Conservation (phyloP, 371 early-diverging fungal species). For the Mucor lusitanicus region DNA sequence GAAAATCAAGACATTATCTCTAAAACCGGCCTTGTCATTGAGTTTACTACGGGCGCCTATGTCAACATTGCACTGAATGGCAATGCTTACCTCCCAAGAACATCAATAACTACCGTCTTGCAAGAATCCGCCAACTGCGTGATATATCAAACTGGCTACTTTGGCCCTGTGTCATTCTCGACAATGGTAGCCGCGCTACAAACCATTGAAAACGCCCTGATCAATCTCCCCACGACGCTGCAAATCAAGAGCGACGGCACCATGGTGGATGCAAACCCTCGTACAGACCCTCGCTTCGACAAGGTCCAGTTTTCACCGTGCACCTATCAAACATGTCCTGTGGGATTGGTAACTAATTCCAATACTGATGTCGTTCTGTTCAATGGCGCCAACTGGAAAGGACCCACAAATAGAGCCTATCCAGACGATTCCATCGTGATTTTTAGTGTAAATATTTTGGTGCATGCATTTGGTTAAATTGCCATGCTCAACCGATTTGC, state of each 20-base stretch:
- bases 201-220: not conserved
- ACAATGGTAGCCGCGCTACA: not conserved
- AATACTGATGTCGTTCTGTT: not conserved
- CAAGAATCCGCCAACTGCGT: not conserved
- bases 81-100: not conserved
- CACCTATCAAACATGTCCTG: not conserved
- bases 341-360: not conserved
- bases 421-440: not conserved
- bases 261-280: not conserved
- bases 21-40: not conserved
- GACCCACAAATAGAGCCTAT: not conserved
- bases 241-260: not conserved
- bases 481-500: not conserved
- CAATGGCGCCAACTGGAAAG: not conserved
- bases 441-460: not conserved
- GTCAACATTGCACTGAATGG: not conserved
- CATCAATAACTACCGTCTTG: not conserved
- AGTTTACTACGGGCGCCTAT: not conserved
- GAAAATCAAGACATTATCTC: not conserved
- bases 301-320: not conserved
- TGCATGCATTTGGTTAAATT: not conserved
- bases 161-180: not conserved
- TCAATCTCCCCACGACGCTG: not conserved
- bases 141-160: not conserved
- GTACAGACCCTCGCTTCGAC: not conserved